Percentiles rank a stretch among this genome's conserved stretches.
Evolutionary conservation across 208 protist species (phyloP).

Genomic region (Leishmania lainsoni): DNA sequence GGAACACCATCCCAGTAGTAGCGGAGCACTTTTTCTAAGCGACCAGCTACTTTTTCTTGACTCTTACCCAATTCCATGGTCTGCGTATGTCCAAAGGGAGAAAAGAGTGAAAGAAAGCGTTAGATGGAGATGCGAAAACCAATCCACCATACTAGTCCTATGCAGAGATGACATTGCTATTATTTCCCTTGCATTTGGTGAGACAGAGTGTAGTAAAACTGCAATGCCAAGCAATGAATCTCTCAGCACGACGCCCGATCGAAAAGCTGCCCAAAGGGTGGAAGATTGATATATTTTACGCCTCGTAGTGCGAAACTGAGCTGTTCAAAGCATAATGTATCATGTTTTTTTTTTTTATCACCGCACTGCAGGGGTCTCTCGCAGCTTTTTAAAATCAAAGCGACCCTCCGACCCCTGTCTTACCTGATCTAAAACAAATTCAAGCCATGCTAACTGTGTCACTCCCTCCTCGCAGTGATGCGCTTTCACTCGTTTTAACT

Average conservation of each 20-base stretch:
- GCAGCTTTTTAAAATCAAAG: constrained; percentile 89
- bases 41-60: constrained; percentile 52
- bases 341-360: constrained; percentile 11
- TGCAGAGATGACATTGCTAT: constrained; percentile 3
- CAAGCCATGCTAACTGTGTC: constrained; percentile 85
- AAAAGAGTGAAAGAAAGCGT: constrained; percentile 25
- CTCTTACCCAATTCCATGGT: constrained; percentile 45
- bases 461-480: constrained; percentile 90
- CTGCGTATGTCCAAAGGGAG: constrained; percentile 18
- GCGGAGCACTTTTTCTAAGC: constrained; percentile 82
- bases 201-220: background rate
- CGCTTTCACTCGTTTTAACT: constrained; percentile 88
- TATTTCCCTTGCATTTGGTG: background rate
- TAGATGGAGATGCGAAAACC: constrained; percentile 13
- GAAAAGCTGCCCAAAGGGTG: background rate
- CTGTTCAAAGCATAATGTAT: background rate
- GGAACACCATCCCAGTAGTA: constrained; percentile 89
- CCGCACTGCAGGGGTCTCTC: constrained; percentile 33
- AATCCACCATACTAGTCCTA: constrained; percentile 5
- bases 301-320: background rate
- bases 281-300: background rate
- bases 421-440: constrained; percentile 89
- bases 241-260: background rate
- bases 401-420: constrained; percentile 76
- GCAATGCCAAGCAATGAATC: background rate